Evolutionary conservation across 1,284 basidiomycete genomes (phyloP).

Genomic region (Neotropicomus parvogracilis): DNA sequence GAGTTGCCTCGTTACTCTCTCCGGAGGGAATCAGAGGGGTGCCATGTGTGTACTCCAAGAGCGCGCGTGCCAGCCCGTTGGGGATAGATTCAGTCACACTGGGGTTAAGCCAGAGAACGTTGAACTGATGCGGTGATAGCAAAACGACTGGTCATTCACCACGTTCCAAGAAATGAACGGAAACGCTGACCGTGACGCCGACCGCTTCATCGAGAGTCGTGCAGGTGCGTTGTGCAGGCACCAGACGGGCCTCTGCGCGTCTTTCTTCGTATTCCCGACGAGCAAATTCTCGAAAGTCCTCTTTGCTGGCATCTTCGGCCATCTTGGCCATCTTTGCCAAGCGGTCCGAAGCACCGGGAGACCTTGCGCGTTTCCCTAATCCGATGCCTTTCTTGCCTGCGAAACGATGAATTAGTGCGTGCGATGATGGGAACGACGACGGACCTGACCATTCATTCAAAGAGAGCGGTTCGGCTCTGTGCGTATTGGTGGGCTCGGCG

Average conservation of each 20-base stretch:
- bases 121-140: conserved; percentile 51
- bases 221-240: conserved; percentile 68
- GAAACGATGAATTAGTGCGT: conserved; percentile 9
- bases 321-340: conserved; percentile 72
- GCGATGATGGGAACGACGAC: conserved; percentile 21
- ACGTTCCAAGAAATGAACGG: neutral
- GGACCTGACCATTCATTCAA: conserved; percentile 74
- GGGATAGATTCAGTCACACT: conserved; percentile 63
- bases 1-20: conserved; percentile 41
- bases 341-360: conserved; percentile 58
- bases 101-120: conserved; percentile 73
- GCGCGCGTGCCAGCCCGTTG: conserved; percentile 53
- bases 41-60: conserved; percentile 42
- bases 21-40: conserved; percentile 21
- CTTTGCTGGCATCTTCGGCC: conserved; percentile 54
- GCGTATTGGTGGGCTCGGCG: conserved; percentile 25
- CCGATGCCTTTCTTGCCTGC: conserved; percentile 77
- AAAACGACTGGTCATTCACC: conserved; percentile 3
- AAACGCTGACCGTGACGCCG: conserved; percentile 54
- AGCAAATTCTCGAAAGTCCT: conserved; percentile 62
- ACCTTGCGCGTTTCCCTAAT: conserved; percentile 63
- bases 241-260: conserved; percentile 65
- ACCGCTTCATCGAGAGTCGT: conserved; percentile 65
- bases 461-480: conserved; percentile 61
- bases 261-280: conserved; percentile 70